Evolutionary conservation across 1,139 yeast species (phyloP), one percentile per base, ranked within the genome.

Genomic region (Candida freyschussii): DNA sequence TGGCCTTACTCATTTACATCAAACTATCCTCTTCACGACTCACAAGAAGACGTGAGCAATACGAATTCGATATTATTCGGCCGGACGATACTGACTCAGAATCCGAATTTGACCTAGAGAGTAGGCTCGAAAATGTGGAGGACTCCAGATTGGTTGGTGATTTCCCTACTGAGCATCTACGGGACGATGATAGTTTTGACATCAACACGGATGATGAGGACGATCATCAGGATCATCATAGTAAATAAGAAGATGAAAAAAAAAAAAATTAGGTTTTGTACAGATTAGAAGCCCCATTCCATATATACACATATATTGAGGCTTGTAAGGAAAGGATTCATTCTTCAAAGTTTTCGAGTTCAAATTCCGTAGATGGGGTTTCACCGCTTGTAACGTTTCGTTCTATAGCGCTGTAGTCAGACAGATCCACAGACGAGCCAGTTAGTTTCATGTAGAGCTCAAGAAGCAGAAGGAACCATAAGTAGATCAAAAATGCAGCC

Each of bases 31-130:
- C 73, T 35, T 69, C 72, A 45, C 64, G 76, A 37, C 66, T 71
- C 35, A 62, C 73, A 34, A 70, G 81, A 50, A 47, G 65, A 29
- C 71, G 86, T 59, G 72, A 82, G 41, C 82, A 80, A 41, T 81
- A 75, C 51, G 93, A 82, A 55, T 82, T 82, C 55, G 93, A 82
- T 55, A 79, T 82, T 28, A 81, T 82, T 32, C 78, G 77, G 13
- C 82, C 82, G 1, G 87, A 81, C 1, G 89, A 81, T 29, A 68
- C 69, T 11, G 69, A 63, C 27, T 53, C 63, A 4, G 67, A 62
- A 14, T 40, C 46, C 8, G 52, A 48, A 6, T 37, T 49, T 16
- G 52, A 48, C 13, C 26, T 45, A 17, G 51, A 46, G 13, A 36
- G 32, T 14, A 36, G 40, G 25, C 22, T 43, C 24, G 35, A 36